Base-by-base conservation (phyloP, 306 rosid species). In the Vigna reflexopilosa region DNA sequence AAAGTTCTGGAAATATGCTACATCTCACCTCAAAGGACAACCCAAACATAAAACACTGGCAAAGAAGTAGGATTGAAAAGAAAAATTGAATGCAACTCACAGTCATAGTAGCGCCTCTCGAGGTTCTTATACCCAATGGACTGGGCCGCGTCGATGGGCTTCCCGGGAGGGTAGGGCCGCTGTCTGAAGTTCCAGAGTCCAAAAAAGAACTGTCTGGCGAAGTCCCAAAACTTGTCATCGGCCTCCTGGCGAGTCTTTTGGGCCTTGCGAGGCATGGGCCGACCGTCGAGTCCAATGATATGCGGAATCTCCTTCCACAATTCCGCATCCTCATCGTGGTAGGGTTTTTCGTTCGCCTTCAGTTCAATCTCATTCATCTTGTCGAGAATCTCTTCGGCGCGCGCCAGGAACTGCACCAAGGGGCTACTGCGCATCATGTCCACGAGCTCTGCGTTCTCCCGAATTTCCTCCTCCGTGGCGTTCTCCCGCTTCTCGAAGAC, bases 141-240 rank as follows among this genome's bases (percentile, higher is more conserved):
- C 81, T 92, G 98, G 11, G 98, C 97, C 59, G 79, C 97, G 72
- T 95, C 98, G 14, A 82, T 91, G n/a, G 98, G 98, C 73, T 87
- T 93, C 17, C 88, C 84, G 0, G 97, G 81, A 3, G 98, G 98
- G 32, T 95, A 95, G 5, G 97, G 97, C 54, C 98, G 71, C 83
- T 95, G 98, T 57, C 88, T 79, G 67, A 89, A 95, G 1, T 92
- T 93, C 98, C 98, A 95, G 1, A 95, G 87, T 19, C 97, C 97
- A 3, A 92, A 87, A 67, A 87, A 87, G 84, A 92, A 95, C 89
- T 92, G 97, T 80, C 82, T 87, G 0, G 94, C 84, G 22, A 89
- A 95, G 79, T 95, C 98, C 98, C 98, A 95, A 22, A 95, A 95
- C 89, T 86, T 89, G 13, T 83, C 91, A 49, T 85, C 85, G 0